Base-by-base conservation (phyloP, 805 yeast species). In the Metschnikowia reukaufii region DNA sequence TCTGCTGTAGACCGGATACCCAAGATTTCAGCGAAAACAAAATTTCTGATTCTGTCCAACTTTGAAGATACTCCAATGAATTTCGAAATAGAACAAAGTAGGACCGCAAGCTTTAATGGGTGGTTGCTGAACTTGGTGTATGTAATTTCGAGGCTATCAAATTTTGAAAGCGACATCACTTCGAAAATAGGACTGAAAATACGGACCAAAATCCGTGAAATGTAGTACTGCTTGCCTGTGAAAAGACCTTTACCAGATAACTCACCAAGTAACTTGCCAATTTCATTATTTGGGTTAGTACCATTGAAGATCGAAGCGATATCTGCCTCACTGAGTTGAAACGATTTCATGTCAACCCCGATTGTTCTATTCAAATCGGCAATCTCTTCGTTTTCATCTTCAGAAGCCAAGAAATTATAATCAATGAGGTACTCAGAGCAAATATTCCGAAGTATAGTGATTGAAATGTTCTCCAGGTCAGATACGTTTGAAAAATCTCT, bases 21-120 rank as follows among this genome's bases (percentile, higher is more conserved):
- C 38, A 85, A 67, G 17, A 86, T 60, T 54, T 84, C 89, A 1
- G 91, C 80, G 12, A 82, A 82, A n/a, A 79, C 67, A 45, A 73
- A 72, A 52, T 82, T 85, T 52, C 90, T 74, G 8, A 79, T 54
- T 48, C 83, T 73, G 15, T 77, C 83, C 29, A 79, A 69, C 31
- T 68, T 65, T 0, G 64, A 48, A 8, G 73, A 60, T 0, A 64
- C 43, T 1, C 72, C 56, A 29, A 75, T 61, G 23, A 72, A 73
- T 7, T 66, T 63, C 4, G 68, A 50, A 6, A 76, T 57, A 9
- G 79, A 62, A 13, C 59, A 47, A 10, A 67, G 52, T 17, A 68
- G 39, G 1, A 60, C 55, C 1, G 72, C 63, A 5, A 62, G 55
- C 35, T 58, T 71, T 43, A 65, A 54, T 20, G 69, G 78, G 18